Evolutionary conservation across 2,329 filamentous ascomycete genomes (phyloP).

Genomic region (Fusarium sterilihyphosum): DNA sequence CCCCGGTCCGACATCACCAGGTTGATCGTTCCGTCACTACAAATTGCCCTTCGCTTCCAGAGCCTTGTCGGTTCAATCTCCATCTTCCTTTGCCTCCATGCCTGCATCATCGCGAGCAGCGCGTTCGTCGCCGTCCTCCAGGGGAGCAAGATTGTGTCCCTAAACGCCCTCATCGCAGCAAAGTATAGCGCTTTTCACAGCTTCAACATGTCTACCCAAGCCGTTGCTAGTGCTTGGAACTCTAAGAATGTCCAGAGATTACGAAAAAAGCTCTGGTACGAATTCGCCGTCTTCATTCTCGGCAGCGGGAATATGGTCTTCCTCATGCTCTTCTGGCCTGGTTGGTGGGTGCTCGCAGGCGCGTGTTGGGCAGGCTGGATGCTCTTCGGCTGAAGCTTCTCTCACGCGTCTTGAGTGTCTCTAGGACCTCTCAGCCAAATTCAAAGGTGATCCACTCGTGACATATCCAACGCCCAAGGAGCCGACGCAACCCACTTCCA

Average conservation of each 20-base stretch:
- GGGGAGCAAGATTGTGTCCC: constrained; percentile 40
- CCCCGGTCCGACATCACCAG: constrained; percentile 47
- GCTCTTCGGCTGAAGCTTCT: constrained; percentile 47
- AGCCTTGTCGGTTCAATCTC: constrained; percentile 46
- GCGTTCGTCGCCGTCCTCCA: constrained; percentile 39
- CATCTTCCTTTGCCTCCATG: constrained; percentile 46
- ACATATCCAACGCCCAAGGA: constrained; percentile 9
- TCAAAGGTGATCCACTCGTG: constrained; percentile 14
- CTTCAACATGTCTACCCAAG: constrained; percentile 44
- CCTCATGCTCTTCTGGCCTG: constrained; percentile 66
- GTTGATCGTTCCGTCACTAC: constrained; percentile 48
- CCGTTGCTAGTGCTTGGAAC: constrained; percentile 50
- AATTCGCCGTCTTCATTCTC: constrained; percentile 62
- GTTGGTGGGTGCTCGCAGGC: constrained; percentile 60
- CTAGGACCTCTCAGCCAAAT: constrained; percentile 13
- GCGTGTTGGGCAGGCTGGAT: constrained; percentile 48
- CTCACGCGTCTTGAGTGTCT: constrained; percentile 3
- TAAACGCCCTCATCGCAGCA: constrained; percentile 43
- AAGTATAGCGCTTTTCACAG: constrained; percentile 45
- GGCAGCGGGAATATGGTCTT: constrained; percentile 60
- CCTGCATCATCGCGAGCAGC: constrained; percentile 45
- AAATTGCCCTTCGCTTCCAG: constrained; percentile 49
- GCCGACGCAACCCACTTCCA: background rate
- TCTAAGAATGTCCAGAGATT: constrained; percentile 49
- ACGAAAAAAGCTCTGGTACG: constrained; percentile 60